Evolutionary conservation across 768 basidiomycete genomes (phyloP).

Genomic region (Coprinopsis cinerea): DNA sequence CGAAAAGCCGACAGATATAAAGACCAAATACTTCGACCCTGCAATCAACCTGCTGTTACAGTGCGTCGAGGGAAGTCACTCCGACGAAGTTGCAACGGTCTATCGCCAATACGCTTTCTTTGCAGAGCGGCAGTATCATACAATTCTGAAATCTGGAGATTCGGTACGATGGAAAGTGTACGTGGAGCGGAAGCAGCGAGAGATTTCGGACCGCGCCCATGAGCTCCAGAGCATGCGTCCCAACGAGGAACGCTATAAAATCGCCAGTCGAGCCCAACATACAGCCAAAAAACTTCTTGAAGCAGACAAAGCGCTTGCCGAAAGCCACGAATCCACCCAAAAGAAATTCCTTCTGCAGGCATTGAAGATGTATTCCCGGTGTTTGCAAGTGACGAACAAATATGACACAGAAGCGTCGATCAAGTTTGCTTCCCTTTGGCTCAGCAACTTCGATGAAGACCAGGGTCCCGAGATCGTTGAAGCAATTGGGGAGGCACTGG

Average conservation of each 20-base stretch:
- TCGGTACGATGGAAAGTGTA: slow-evolving; percentile 65
- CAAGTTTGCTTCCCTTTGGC: slow-evolving; percentile 87
- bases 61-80: not conserved
- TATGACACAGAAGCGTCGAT: slow-evolving; percentile 77
- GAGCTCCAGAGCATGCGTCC: slow-evolving; percentile 18
- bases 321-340: slow-evolving; percentile 49
- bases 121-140: slow-evolving; percentile 81
- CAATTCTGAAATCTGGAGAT: slow-evolving; percentile 64
- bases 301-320: slow-evolving; percentile 43
- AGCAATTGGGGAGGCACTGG: slow-evolving; percentile 40
- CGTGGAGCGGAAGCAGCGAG: slow-evolving; percentile 62
- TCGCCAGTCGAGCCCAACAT: slow-evolving; percentile 20
- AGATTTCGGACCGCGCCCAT: slow-evolving; percentile 51
- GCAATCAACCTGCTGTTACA: slow-evolving; percentile 38
- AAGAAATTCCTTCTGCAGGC: slow-evolving; percentile 67
- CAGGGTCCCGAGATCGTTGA: slow-evolving; percentile 38
- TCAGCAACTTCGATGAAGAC: slow-evolving; percentile 71
- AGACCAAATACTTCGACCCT: slow-evolving; percentile 59
- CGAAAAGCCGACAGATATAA: slow-evolving; percentile 70
- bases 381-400: slow-evolving; percentile 60
- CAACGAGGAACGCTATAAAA: slow-evolving; percentile 12
- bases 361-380: slow-evolving; percentile 80
- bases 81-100: slow-evolving; percentile 44
- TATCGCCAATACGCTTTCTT: slow-evolving; percentile 84
- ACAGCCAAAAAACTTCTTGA: slow-evolving; percentile 31